phyloP scores from a whole-genome alignment of 2,329 filamentous ascomycete genomes.

The Aureobasidium subglaciale region DNA sequence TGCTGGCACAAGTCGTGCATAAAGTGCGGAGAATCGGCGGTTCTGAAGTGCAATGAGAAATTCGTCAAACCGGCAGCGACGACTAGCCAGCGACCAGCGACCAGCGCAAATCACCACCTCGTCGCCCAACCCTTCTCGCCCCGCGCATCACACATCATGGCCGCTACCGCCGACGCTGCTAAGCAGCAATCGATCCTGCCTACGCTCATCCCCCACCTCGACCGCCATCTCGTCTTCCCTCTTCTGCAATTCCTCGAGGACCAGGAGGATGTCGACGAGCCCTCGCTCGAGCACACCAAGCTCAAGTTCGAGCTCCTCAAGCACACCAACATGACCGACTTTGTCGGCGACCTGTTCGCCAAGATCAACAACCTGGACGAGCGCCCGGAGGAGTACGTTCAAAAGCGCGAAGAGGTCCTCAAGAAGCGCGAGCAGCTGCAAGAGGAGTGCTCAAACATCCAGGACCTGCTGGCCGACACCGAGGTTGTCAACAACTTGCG shows the following conservation, averaged over 20 bases:
- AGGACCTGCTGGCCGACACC: slow-evolving; percentile 76
- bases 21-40: background rate
- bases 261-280: slow-evolving; percentile 68
- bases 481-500: slow-evolving; percentile 85
- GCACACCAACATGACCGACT: slow-evolving; percentile 98
- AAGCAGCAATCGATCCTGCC: slow-evolving; percentile 75
- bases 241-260: slow-evolving; percentile 85
- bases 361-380: slow-evolving; percentile 76
- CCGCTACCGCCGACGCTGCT: slow-evolving; percentile 46
- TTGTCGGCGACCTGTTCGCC: slow-evolving; percentile 84
- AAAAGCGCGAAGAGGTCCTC: slow-evolving; percentile 84
- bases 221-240: slow-evolving; percentile 93
- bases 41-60: background rate
- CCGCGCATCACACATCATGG: slow-evolving; percentile 28
- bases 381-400: slow-evolving; percentile 74
- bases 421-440: slow-evolving; percentile 74
- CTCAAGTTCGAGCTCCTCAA: slow-evolving; percentile 92
- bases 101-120: background rate
- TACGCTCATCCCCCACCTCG: slow-evolving; percentile 84
- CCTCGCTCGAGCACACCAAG: slow-evolving; percentile 61
- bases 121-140: background rate
- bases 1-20: too few species aligned
- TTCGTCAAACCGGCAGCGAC: slow-evolving; percentile 5
- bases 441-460: slow-evolving; percentile 82
- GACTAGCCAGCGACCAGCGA: slow-evolving; percentile 16